A percentile compares a stretch with the other conserved stretches of the same genome.
Evolutionary conservation across 257 asterid genomes (phyloP).

Genomic region (Solanum lycopersicoides): DNA sequence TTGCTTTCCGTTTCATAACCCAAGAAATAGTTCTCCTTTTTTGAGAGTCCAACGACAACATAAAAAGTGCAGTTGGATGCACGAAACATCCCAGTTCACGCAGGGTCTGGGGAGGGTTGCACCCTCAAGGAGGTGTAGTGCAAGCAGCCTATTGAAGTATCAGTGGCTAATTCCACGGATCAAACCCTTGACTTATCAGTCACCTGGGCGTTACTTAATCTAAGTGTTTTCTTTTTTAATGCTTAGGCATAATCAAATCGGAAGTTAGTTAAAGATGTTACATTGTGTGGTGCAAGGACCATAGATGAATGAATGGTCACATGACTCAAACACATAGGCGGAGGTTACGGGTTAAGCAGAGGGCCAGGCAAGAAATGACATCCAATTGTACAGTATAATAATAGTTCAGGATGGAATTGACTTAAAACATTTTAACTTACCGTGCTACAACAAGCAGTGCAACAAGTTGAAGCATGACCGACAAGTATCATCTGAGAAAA

Average conservation of each 20-base stretch:
- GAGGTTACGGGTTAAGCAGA: not conserved
- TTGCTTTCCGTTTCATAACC: not conserved
- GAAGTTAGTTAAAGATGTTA: not conserved
- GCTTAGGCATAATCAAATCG: not conserved
- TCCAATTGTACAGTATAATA: not conserved
- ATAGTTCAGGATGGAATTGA: not conserved
- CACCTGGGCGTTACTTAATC: not conserved
- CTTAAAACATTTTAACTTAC: slow-evolving; percentile 32
- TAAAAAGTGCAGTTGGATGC: not conserved
- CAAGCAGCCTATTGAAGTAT: not conserved
- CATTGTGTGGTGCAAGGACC: not conserved
- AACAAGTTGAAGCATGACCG: slow-evolving; percentile 78
- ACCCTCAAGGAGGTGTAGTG: not conserved
- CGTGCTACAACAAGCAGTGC: slow-evolving; percentile 82
- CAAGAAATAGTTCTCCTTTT: not conserved
- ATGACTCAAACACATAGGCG: not conserved
- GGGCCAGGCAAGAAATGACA: not conserved
- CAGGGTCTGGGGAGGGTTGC: not conserved
- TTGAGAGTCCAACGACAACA: not conserved
- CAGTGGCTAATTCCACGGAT: not conserved
- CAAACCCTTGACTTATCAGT: not conserved
- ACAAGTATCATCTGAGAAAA: slow-evolving; percentile 88
- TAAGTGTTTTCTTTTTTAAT: not conserved
- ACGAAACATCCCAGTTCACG: not conserved
- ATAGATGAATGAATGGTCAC: not conserved